These are phyloP conservation scores for Suhomyces guaymorum DNA, from an alignment of 1,139 yeast genomes.

Conservation along the genomic window DNA sequence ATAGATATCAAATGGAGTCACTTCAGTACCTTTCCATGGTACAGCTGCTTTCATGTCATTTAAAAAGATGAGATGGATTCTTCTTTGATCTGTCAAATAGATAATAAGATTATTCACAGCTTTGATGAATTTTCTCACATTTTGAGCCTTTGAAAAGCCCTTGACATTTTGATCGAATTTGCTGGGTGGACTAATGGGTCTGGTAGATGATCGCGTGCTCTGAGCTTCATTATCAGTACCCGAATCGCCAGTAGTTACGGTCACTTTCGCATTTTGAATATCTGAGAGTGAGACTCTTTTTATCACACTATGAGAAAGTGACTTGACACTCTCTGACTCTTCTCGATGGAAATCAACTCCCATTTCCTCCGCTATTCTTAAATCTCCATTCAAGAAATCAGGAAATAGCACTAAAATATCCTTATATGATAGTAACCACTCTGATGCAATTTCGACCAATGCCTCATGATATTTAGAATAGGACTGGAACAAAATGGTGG, in stretches of 20 bases:
- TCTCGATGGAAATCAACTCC: slow-evolving; percentile 12
- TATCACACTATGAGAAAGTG: slow-evolving; percentile 18
- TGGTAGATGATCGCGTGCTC: background rate
- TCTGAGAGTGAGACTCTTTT: slow-evolving; percentile 27
- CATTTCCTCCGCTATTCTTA: slow-evolving; percentile 11
- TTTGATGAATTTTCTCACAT: slow-evolving; percentile 32
- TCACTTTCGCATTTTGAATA: slow-evolving; percentile 21
- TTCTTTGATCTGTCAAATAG: slow-evolving; percentile 55
- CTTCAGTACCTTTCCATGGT: slow-evolving; percentile 47
- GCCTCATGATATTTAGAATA: slow-evolving; percentile 43
- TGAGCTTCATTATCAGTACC: slow-evolving; percentile 28
- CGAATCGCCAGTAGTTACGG: slow-evolving; percentile 26
- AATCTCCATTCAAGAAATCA: slow-evolving; percentile 37
- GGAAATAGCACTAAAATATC: slow-evolving; percentile 44
- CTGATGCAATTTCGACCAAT: slow-evolving; percentile 43
- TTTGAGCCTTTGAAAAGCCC: slow-evolving; percentile 22
- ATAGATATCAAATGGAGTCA: slow-evolving; percentile 44
- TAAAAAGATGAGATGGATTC: slow-evolving; percentile 45
- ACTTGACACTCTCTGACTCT: slow-evolving; percentile 18
- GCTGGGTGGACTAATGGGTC: slow-evolving; percentile 6
- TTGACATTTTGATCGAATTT: slow-evolving; percentile 1
- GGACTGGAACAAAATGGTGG: slow-evolving; percentile 34
- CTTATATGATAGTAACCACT: slow-evolving; percentile 41
- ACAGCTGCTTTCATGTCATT: slow-evolving; percentile 34
- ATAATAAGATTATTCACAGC: slow-evolving; percentile 57